Percentiles rank a stretch among this genome's conserved stretches.
Conservation (phyloP, 805 yeast species). For the Cephaloascus albidus region DNA sequence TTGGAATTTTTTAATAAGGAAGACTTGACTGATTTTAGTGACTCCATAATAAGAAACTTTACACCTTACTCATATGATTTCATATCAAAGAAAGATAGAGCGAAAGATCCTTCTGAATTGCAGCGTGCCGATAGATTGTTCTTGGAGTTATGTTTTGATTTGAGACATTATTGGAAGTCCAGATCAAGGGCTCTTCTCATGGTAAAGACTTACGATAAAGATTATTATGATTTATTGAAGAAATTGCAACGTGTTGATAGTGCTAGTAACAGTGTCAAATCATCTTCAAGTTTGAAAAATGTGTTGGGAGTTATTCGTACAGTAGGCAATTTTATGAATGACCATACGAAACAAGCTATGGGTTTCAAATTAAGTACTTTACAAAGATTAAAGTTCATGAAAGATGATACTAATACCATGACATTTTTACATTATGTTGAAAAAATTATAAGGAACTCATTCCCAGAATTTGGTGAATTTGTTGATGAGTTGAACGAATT, state of each 20-base stretch:
- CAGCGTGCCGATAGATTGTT: constrained; percentile 84
- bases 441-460: constrained; percentile 71
- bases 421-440: constrained; percentile 91
- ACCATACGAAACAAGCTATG: constrained; percentile 79
- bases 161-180: constrained; percentile 86
- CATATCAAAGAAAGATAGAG: constrained; percentile 29
- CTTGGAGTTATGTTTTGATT: constrained; percentile 72
- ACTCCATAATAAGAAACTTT: constrained; percentile 58
- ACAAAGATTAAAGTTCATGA: constrained; percentile 82
- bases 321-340: constrained; percentile 96
- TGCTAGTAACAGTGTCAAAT: constrained; percentile 59
- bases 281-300: constrained; percentile 58
- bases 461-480: constrained; percentile 71
- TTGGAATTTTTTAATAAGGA: constrained; percentile 78
- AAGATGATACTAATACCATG: constrained; percentile 80
- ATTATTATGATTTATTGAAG: constrained; percentile 58
- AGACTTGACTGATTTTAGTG: constrained; percentile 67
- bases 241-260: constrained; percentile 65
- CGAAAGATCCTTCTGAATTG: constrained; percentile 65
- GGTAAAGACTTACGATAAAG: constrained; percentile 64
- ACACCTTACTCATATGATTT: constrained; percentile 77
- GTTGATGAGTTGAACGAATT: constrained; percentile 62
- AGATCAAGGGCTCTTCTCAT: constrained; percentile 78
- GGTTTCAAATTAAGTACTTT: constrained; percentile 90
- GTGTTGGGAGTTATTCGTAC: constrained; percentile 79